Conservation (phyloP, 2,329 filamentous ascomycete genomes). For the Fusarium staphyleae region DNA sequence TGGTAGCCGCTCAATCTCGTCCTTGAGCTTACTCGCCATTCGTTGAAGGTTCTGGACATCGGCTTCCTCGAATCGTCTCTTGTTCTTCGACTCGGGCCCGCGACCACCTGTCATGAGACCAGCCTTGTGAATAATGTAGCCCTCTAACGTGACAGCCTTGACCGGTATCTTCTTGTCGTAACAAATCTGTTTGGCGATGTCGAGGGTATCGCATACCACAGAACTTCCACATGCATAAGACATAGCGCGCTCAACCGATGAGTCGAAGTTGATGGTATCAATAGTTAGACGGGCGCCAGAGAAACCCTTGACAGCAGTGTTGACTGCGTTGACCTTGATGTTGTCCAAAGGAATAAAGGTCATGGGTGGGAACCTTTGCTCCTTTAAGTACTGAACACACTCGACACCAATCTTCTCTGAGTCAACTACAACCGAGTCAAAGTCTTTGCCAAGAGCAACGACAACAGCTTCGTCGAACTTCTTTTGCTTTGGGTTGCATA, state of each 20-base stretch:
- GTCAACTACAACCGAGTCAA: constrained; percentile 94
- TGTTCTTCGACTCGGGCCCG: constrained; percentile 75
- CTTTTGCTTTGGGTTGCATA: constrained; percentile 96
- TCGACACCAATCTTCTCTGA: constrained; percentile 93
- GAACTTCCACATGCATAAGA: constrained; percentile 94
- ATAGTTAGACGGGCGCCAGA: constrained; percentile 87
- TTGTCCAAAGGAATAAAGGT: constrained; percentile 97
- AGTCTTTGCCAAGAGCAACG: constrained; percentile 89
- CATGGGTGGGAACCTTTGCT: constrained; percentile 84
- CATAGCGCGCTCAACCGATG: constrained; percentile 87
- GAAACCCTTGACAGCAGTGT: constrained; percentile 89
- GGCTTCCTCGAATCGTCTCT: constrained; percentile 86
- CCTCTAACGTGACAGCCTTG: constrained; percentile 93
- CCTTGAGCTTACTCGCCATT: constrained; percentile 75
- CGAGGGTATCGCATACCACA: constrained; percentile 88
- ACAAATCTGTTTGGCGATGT: constrained; percentile 87
- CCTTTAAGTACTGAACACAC: constrained; percentile 92
- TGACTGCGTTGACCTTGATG: constrained; percentile 91
- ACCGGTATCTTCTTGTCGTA: constrained; percentile 86
- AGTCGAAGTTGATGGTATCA: constrained; percentile 94
- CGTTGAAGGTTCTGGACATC: constrained; percentile 87
- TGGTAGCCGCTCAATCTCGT: constrained; percentile 81
- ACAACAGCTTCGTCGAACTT: constrained; percentile 94
- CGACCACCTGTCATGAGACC: constrained; percentile 97
- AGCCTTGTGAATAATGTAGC: constrained; percentile 95